Conservation (phyloP, 768 basidiomycete species). For the Auricularia heimuer region DNA sequence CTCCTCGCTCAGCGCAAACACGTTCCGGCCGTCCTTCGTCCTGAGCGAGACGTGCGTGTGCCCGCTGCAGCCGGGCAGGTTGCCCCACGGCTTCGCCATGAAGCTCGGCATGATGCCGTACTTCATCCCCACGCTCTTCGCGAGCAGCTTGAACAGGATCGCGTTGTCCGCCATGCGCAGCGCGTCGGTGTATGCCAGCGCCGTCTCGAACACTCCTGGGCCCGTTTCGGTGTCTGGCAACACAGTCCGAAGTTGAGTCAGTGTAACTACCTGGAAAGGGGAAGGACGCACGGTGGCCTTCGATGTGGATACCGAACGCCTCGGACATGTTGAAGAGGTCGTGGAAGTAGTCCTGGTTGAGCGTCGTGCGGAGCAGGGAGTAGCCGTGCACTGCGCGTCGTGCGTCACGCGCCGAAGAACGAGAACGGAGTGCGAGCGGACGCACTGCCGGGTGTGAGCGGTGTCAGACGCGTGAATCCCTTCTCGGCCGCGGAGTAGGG, state of each 20-base stretch:
- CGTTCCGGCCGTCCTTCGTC: slow-evolving; percentile 55
- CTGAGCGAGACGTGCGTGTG: slow-evolving; percentile 89
- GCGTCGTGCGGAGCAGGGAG: slow-evolving; percentile 80
- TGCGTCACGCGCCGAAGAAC: neutral
- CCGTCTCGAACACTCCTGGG: slow-evolving; percentile 72
- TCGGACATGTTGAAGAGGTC: slow-evolving; percentile 71
- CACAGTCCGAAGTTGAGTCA: neutral
- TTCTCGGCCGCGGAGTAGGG: slow-evolving; percentile 67
- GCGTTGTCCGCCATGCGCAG: slow-evolving; percentile 85
- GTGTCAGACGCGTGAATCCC: slow-evolving; percentile 59
- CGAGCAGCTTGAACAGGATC: slow-evolving; percentile 81
- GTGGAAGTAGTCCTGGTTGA: slow-evolving; percentile 84
- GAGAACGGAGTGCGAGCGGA: slow-evolving; percentile 8
- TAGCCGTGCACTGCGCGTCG: slow-evolving; percentile 81
- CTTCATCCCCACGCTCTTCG: slow-evolving; percentile 87
- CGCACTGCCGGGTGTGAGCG: slow-evolving; percentile 90
- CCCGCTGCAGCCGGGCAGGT: slow-evolving; percentile 95
- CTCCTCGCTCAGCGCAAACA: slow-evolving; percentile 63
- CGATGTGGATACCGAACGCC: slow-evolving; percentile 69
- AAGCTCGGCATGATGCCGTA: slow-evolving; percentile 87
- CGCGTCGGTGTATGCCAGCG: slow-evolving; percentile 73
- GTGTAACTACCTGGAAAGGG: slow-evolving; percentile 12
- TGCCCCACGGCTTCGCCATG: slow-evolving; percentile 96
- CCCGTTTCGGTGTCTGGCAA: slow-evolving; percentile 81
- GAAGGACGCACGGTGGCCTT: slow-evolving; percentile 63